Evolutionary conservation across 768 basidiomycete species (phyloP), one percentile per base, ranked within the genome.

Genomic region (Panus rudis): DNA sequence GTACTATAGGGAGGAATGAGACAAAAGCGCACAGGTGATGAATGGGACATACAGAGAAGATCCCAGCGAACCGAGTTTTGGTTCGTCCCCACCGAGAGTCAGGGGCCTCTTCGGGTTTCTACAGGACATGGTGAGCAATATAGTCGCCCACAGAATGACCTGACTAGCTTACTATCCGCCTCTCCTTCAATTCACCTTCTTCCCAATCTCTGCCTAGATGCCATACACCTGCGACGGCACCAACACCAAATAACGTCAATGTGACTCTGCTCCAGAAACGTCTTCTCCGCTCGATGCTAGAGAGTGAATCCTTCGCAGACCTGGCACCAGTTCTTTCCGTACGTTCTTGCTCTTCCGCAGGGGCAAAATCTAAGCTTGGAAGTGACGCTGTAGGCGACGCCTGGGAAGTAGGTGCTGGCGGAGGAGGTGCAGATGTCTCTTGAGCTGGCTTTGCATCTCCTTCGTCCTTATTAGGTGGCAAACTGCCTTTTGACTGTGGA

Each of bases 161-260:
- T 24, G 16, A 16, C 42, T 25, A 6, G 62, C 79, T 42, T 50
- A 84, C 86, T 63, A 76, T 54, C 57, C 76, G 80, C 65, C 76
- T 79, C 37, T 55, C 64, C 58, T 72, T 73, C 52, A 88, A 66
- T 62, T 90, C 86, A 3, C 79, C 78, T 43, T 69, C 73, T 13
- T 80, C 78, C 85, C 87, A 93, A 33, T 86, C 83, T 35, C 83
- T 70, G 0, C 90, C 91, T 55, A 89, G 70, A 46, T 82, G 82
- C 37, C 79, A 68, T 1, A 71, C 69, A 31, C 76, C 75, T 12
- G 65, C 73, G 3, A 75, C 72, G 4, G 84, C 61, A 3, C 75
- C 87, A 10, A 80, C 55, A 4, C 70, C 65, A 6, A 87, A 57
- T 25, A 81, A 33, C 1, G 61, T 76, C 33, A 85, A 56, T 16